Base-by-base conservation (phyloP, 2,329 filamentous ascomycete species). In the Mollisiaceae sp. region DNA sequence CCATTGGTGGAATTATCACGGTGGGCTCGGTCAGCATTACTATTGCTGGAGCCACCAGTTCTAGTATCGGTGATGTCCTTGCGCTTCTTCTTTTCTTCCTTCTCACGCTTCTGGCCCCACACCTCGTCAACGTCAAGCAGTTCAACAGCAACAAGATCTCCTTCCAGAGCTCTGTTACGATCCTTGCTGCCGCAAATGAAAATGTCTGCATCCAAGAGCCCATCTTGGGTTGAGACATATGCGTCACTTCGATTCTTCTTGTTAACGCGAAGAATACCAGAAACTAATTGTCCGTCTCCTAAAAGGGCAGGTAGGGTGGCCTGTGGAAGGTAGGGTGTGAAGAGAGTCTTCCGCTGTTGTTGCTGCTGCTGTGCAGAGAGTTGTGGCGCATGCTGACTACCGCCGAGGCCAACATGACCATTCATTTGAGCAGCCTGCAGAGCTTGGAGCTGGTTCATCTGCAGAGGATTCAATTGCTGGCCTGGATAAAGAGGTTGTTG, bases 111-210 rank as follows among this genome's bases (percentile, higher is more conserved):
- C 83, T 99, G 95, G 27, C 91, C 88, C 95, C 95, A 99, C 2
- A 99, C 95, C 77, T 99, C 95, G 77, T 98, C 95, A 8, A 99
- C 95, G 75, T 99, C 94, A 60, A 99, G 88, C 56, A 99, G 89
- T 80, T 99, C 95, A 62, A 99, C 89, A 38, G 95, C 95, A 65
- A 99, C 95, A 63, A 97, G 86, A 77, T 99, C 95, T 65, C 95
- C 95, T 78, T 99, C 95, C 41, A 99, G 86, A 63, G 95, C 95
- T 79, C 95, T 91, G 79, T 99, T 99, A 72, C 95, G 91, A 78
- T 99, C 95, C 79, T 99, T 99, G 85, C 94, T 98, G 77, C 95
- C 95, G 77, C 95, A 99, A 75, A 99, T 99, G 80, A 99, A 99
- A 76, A 99, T 99, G 77, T 99, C 95, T 52, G 95, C 94, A 79